Conservation (phyloP, 163 green algal species). For the Chlorella variabilis region DNA sequence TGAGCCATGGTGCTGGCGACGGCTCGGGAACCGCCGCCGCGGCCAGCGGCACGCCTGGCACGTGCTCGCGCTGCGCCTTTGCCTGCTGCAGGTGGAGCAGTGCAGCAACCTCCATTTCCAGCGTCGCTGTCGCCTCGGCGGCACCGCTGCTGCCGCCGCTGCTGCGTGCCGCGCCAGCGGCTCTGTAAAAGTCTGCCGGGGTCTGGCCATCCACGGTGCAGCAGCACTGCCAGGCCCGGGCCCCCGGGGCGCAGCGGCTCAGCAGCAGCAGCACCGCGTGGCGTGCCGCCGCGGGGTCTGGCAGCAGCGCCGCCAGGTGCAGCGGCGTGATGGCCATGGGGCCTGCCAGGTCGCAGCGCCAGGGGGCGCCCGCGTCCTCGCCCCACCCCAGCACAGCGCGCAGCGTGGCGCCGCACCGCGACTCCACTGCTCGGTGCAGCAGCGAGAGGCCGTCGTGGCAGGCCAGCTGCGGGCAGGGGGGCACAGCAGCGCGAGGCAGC, state of each 20-base stretch:
- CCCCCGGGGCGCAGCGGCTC: constrained; percentile 13
- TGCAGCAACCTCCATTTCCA: not conserved
- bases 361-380: constrained; percentile 13
- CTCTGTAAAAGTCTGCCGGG: constrained; percentile 21
- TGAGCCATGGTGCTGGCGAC: no score
- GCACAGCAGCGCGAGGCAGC: not conserved
- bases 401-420: constrained; percentile 2
- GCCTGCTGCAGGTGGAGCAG: constrained; percentile 1
- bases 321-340: constrained; percentile 70
- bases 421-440: constrained; percentile 67
- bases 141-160: not conserved
- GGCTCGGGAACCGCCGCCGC: no score
- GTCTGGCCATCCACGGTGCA: constrained; percentile 31
- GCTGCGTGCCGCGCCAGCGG: not conserved
- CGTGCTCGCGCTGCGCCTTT: no score
- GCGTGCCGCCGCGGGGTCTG: constrained; percentile 46
- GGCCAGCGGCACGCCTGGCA: no score
- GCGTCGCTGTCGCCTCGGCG: no score
- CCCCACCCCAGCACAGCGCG: constrained; percentile 33
- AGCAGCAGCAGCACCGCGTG: constrained; percentile 46
- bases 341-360: constrained; percentile 48
- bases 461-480: not conserved
- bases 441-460: constrained; percentile 50
- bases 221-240: constrained; percentile 24
- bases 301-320: constrained; percentile 71